A percentile compares a stretch with the other conserved stretches of the same genome.
phyloP scores from a whole-genome alignment of 2,329 filamentous ascomycete species.

The Dissoconium aciculare region DNA sequence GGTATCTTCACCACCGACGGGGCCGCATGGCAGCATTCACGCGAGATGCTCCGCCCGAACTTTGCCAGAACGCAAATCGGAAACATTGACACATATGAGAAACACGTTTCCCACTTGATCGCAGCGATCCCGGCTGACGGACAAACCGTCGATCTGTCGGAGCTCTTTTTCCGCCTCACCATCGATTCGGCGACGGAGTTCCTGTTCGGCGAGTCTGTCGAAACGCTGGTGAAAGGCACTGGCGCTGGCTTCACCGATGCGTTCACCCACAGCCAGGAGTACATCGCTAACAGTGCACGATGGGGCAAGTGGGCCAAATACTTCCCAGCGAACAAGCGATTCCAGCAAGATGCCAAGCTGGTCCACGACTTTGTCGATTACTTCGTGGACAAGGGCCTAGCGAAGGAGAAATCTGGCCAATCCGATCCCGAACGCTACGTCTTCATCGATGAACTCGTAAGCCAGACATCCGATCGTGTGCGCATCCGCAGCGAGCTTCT shows the following conservation, averaged over 20 bases:
- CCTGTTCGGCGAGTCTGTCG: slow-evolving; percentile 37
- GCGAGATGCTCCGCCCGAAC: slow-evolving; percentile 39
- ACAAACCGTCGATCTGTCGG: slow-evolving; percentile 41
- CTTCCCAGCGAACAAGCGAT: slow-evolving; percentile 22
- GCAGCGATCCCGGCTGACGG: slow-evolving; percentile 42
- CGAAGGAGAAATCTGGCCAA: slow-evolving; percentile 20
- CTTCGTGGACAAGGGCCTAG: slow-evolving; percentile 33
- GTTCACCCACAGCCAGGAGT: slow-evolving; percentile 21
- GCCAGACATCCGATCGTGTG: slow-evolving; percentile 33
- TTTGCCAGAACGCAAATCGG: slow-evolving; percentile 39
- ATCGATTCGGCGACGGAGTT: slow-evolving; percentile 38
- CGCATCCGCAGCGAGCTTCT: slow-evolving; percentile 36
- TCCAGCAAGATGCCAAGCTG: slow-evolving; percentile 26
- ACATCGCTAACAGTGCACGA: slow-evolving; percentile 14
- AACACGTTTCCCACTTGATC: slow-evolving; percentile 43
- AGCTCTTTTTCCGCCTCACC: slow-evolving; percentile 37
- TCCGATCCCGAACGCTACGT: slow-evolving; percentile 28
- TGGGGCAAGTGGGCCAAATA: slow-evolving; percentile 14
- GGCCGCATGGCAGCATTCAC: slow-evolving; percentile 22
- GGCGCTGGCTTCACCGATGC: slow-evolving; percentile 21
- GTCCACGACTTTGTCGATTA: slow-evolving; percentile 35
- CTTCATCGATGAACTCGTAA: slow-evolving; percentile 35
- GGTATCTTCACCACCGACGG: slow-evolving; percentile 34
- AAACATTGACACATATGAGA: slow-evolving; percentile 44
- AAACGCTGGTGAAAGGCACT: slow-evolving; percentile 16